Base-by-base conservation (phyloP, 148 eudicot genomes). In the Rhododendron ovatum region DNA sequence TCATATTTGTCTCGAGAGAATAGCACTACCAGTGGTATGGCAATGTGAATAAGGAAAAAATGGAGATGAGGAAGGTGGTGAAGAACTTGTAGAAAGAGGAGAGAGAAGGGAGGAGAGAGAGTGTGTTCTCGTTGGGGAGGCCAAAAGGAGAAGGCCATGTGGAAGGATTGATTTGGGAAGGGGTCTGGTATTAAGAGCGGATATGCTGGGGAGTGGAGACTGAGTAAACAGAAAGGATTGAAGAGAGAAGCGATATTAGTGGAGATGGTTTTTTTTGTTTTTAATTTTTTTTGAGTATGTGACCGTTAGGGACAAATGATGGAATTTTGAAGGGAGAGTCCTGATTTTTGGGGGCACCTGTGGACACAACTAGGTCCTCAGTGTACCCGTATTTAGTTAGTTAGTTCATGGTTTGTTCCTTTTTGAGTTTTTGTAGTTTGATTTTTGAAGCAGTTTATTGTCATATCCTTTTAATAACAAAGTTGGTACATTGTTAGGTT, bases 181-280 rank as follows among this genome's bases (percentile, higher is more conserved):
- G 45, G 80, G 89, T 86, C 85, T 86, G 83, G 89, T 89, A 88
- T 85, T 13, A 4, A 69, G 88, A 43, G 88, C 89, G 89, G 87
- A 88, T 75, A 48, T 84, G 84, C 74, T 81, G 87, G 87, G 57
- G 87, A 55, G 65, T 73, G 90, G 85, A 92, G 94, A 94, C 94
- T 84, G 18, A 84, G 93, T 92, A 92, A 93, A 89, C 85, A 83
- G 63, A 63, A 83, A 5, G 33, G 69, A 67, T 83, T 85, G 57
- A 87, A 85, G 78, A 83, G 78, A 84, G 86, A 84, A 86, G 85
- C 87, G 80, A 85, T 84, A 90, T 84, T 89, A 51, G 86, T 84
- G 88, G 87, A 82, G 80, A 57, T 37, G 76, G 78, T 41, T 28
- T 83, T 55, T 59, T 89, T 90, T 87, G 84, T 55, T 5, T 59